Base-by-base conservation (phyloP, 805 yeast genomes). In the Barnettozyma sucrosica region DNA sequence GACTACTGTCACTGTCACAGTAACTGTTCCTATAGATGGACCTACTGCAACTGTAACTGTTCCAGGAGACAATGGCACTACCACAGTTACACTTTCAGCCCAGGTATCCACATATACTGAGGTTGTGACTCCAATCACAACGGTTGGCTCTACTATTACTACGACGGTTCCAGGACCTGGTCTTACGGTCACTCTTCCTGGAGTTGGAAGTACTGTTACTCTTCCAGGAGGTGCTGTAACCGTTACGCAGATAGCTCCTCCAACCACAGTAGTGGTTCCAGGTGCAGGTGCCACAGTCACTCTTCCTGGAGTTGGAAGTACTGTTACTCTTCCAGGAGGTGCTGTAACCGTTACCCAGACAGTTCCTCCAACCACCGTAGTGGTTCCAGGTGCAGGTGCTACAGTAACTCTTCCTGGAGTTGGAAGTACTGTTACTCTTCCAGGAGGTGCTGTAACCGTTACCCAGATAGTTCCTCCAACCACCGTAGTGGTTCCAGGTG, bases 151-250 rank as follows among this genome's bases (percentile, higher is more conserved):
- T 34, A 4, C 13, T 4, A 6, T 18, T 14, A 34, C 23, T n/a
- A 47, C 54, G n/a, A 51, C 56, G 23, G 52, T 39, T 16, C 32
- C 45, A 32, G 33, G 45, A 1, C 39, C 46, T 24, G 48, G 51
- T 33, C 7, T 52, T 36, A 34, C 53, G 23, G 13, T 28, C 25
- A n/a, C 45, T 19, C 13, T n/a, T 34, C 16, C 38, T 13, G 24
- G 7, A 1, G 34, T 5, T 6, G 33, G 19, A 8, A 44, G 24
- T 19, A n/a, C 28, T 7, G 9, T 32, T 10, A 36, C 47, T 2
- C 4, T 16, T 19, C n/a, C 43, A 24, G 23, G 30, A 16, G 21
- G 18, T 11, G 36, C 13, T n/a, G 20, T 36, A 0, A 40, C 44
- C 13, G 26, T 23, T 16, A 20, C 41, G 16, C 14, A 32, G 28